Conservation (phyloP, 2,329 filamentous ascomycete genomes). For the Thielaviopsis euricoi region DNA sequence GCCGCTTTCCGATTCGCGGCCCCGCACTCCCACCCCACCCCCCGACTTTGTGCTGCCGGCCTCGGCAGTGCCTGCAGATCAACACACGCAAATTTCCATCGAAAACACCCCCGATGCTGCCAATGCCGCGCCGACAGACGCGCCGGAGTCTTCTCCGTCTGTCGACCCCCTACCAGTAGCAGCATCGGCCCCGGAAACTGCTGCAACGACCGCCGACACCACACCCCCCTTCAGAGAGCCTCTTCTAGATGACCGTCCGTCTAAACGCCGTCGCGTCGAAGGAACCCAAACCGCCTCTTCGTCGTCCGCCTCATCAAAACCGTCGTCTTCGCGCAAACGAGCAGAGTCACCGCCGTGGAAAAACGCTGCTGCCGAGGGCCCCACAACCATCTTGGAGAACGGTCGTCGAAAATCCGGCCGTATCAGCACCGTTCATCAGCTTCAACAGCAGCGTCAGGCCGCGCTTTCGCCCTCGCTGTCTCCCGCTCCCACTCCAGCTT, state of each 20-base stretch:
- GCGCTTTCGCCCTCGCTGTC: background rate
- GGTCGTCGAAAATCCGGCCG: constrained; percentile 52
- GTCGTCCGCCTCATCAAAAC: background rate
- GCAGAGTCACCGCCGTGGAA: constrained; percentile 81
- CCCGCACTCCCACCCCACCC: constrained; percentile 14
- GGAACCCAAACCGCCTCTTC: constrained; percentile 16
- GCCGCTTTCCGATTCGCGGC: constrained; percentile 12
- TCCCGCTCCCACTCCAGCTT: background rate
- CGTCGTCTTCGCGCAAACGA: constrained; percentile 24
- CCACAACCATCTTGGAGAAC: constrained; percentile 65
- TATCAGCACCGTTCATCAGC: constrained; percentile 31
- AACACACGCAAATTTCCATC: background rate
- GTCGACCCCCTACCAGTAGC: background rate
- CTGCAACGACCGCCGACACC: constrained; percentile 3
- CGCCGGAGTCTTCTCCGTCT: background rate
- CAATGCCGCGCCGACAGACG: constrained; percentile 10
- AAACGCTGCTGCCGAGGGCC: constrained; percentile 65
- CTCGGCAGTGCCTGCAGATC: background rate
- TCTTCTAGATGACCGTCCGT: constrained; percentile 31
- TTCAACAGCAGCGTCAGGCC: background rate
- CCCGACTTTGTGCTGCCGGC: constrained; percentile 3
- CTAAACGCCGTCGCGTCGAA: constrained; percentile 49
- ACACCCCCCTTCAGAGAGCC: constrained; percentile 16
- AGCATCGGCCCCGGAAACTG: background rate
- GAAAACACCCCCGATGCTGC: constrained; percentile 13